Conservation (phyloP, 495 filamentous ascomycete genomes). For the Xylaria castorea region DNA sequence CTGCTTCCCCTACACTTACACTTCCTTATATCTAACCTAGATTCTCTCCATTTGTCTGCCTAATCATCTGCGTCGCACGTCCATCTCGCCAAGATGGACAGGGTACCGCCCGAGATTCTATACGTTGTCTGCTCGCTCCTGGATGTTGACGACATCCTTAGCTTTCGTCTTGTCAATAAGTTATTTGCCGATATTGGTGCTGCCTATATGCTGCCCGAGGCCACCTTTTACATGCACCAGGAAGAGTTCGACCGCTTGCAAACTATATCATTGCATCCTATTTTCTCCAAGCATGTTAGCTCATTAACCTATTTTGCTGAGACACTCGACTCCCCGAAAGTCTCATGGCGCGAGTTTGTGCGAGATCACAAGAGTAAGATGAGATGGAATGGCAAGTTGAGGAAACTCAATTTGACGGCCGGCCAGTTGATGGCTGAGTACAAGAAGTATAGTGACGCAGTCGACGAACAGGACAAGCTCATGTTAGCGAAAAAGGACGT, state of each 20-base stretch:
- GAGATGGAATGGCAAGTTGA: conserved; percentile 17
- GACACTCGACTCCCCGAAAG: not conserved
- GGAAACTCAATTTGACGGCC: conserved; percentile 2
- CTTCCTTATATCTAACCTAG: not conserved
- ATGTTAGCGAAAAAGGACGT: not conserved
- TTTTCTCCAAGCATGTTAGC: conserved; percentile 26
- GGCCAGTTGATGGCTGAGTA: conserved; percentile 13
- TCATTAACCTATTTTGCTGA: conserved; percentile 25
- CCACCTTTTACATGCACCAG: conserved; percentile 19
- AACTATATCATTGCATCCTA: conserved; percentile 21
- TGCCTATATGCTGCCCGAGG: conserved; percentile 23
- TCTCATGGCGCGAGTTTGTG: conserved; percentile 21
- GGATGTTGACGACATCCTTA: conserved; percentile 2
- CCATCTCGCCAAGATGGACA: conserved; percentile 24
- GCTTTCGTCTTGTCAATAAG: conserved; percentile 32
- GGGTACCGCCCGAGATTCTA: conserved; percentile 25
- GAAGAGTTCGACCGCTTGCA: conserved; percentile 12
- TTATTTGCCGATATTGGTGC: conserved; percentile 26
- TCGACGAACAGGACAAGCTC: conserved; percentile 4
- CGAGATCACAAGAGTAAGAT: not conserved
- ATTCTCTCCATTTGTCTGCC: not conserved
- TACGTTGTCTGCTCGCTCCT: conserved; percentile 28
- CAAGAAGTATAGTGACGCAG: conserved; percentile 5
- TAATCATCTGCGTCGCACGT: not conserved
- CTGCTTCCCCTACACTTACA: not conserved